A percentile compares a stretch with the other conserved stretches of the same genome.
Evolutionary conservation across 2,329 filamentous ascomycete species (phyloP).

Genomic region (Fusarium ambrosium): DNA sequence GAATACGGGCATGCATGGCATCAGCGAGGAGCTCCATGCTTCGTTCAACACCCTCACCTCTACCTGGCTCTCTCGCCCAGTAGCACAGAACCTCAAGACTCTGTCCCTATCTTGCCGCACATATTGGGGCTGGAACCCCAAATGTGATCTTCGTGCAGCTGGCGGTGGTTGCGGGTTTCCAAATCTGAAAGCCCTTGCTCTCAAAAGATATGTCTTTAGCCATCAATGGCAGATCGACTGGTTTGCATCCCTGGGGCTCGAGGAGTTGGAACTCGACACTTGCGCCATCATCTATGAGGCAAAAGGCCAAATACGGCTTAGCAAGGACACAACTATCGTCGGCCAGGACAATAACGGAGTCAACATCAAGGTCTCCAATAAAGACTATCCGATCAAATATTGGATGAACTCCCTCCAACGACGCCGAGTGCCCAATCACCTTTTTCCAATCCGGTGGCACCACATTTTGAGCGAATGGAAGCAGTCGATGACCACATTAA

Average conservation of each 20-base stretch:
- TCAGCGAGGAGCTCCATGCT: not conserved
- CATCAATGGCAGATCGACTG: not conserved
- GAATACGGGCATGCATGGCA: not conserved
- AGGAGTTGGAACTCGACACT: not conserved
- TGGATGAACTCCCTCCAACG: not conserved
- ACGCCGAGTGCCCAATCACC: not conserved
- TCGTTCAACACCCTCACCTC: not conserved
- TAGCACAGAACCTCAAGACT: not conserved
- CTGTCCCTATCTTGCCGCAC: not conserved
- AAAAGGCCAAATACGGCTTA: not conserved
- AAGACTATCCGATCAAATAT: not conserved
- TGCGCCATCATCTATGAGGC: not conserved
- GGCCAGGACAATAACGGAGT: not conserved
- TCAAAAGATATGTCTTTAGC: not conserved
- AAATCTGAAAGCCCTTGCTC: not conserved
- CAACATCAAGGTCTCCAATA: not conserved
- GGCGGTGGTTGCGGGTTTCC: not conserved
- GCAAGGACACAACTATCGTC: not conserved
- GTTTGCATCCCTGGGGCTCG: not conserved
- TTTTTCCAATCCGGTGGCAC: not conserved
- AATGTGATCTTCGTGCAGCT: not conserved
- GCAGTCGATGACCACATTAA: not conserved
- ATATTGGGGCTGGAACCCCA: not conserved
- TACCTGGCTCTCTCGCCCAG: not conserved
- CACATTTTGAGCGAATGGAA: not conserved